These are phyloP conservation scores for Neurospora sp. DNA, from an alignment of 495 filamentous ascomycete genomes.

Conservation along the genomic window DNA sequence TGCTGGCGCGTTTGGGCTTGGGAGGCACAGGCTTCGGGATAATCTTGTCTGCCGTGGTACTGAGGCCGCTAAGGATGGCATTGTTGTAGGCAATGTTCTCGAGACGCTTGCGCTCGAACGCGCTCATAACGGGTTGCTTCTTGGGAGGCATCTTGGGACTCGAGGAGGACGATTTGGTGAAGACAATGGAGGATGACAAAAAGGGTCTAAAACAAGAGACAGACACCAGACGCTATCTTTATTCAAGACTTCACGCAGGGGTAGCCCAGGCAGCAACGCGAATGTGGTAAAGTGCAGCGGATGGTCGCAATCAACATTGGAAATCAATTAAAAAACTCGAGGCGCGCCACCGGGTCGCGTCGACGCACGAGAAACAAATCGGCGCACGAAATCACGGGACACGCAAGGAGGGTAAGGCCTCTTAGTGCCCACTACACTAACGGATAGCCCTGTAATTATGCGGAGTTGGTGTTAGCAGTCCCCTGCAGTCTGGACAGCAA, in stretches of 20 bases:
- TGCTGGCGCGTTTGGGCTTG: constrained; percentile 15
- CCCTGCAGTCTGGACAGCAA: not conserved
- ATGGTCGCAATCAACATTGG: not conserved
- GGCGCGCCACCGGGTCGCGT: not conserved
- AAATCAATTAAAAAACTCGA: not conserved
- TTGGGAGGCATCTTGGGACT: constrained; percentile 15
- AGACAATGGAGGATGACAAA: not conserved
- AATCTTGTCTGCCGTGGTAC: constrained; percentile 24
- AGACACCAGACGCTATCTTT: not conserved
- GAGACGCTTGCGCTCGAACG: constrained; percentile 43
- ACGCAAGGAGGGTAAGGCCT: not conserved
- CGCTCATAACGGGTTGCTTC: constrained; percentile 32
- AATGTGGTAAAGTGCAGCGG: not conserved
- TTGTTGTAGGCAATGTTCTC: constrained; percentile 48
- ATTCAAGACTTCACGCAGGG: not conserved
- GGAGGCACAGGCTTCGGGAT: constrained; percentile 19
- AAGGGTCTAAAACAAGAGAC: not conserved
- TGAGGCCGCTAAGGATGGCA: constrained; percentile 37
- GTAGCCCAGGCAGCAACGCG: not conserved
- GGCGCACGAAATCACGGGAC: not conserved
- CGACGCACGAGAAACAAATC: not conserved
- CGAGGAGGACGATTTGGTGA: not conserved
- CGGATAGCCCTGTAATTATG: not conserved
- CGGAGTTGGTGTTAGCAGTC: not conserved
- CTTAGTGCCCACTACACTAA: not conserved